phyloP scores from a whole-genome alignment of 1,284 basidiomycete species.

The Cryptococcus jaspeensis region DNA sequence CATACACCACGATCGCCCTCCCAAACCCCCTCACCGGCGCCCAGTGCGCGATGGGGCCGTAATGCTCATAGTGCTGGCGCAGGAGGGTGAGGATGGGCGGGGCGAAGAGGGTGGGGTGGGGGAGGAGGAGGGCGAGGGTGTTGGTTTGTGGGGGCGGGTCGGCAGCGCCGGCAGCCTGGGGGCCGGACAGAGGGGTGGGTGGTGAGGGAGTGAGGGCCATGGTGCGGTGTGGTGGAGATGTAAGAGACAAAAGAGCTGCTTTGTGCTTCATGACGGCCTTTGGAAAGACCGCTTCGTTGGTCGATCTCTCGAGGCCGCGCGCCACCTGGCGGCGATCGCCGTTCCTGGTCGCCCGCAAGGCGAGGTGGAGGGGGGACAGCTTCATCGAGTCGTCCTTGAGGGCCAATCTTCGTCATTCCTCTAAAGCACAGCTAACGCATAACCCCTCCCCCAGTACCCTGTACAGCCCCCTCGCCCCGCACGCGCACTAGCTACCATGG shows the following conservation, averaged over 20 bases:
- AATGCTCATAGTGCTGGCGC: constrained; percentile 65
- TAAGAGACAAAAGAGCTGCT: no score
- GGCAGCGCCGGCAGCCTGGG: constrained; percentile 4
- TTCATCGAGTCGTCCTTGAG: no score
- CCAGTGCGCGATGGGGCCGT: constrained; percentile 79
- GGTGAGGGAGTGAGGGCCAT: constrained; percentile 13
- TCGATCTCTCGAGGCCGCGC: no score
- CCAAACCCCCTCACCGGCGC: constrained; percentile 77
- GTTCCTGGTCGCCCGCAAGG: no score
- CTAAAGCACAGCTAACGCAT: no score
- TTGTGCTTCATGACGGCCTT: no score
- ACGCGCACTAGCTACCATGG: no score
- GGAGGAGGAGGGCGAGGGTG: constrained; percentile 64
- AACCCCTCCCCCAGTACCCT: no score
- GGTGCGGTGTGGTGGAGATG: not conserved
- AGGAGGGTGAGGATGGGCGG: constrained; percentile 66
- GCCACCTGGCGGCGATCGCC: no score
- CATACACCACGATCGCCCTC: constrained; percentile 77
- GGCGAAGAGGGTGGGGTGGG: constrained; percentile 67
- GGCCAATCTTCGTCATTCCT: not conserved
- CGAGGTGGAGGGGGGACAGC: no score
- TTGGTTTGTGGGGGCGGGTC: constrained; percentile 56
- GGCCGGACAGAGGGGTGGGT: constrained; percentile 19
- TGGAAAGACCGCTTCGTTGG: no score
- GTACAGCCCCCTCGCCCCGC: not conserved